Conservation (phyloP, 2,329 filamentous ascomycete species). For the Pseudogymnoascus sp. region DNA sequence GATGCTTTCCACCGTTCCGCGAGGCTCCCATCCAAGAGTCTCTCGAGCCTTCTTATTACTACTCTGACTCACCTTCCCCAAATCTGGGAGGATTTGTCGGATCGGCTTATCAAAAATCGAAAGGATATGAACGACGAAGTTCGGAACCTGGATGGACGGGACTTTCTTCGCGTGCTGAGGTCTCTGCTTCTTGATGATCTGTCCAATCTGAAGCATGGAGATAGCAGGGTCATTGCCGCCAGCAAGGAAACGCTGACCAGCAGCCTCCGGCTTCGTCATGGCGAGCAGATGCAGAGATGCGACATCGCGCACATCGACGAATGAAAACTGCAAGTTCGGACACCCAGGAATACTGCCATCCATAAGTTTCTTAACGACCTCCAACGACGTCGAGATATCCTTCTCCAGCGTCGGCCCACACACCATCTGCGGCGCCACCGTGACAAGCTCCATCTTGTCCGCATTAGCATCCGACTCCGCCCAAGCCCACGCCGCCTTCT, state of each 20-base stretch:
- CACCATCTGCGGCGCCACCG: conserved; percentile 27
- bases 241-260: conserved; percentile 24
- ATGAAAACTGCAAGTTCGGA: conserved; percentile 23
- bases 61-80: neutral
- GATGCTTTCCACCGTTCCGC: conserved; percentile 11
- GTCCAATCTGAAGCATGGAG: conserved; percentile 21
- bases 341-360: conserved; percentile 27
- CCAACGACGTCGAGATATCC: conserved; percentile 23
- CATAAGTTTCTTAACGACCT: conserved; percentile 24
- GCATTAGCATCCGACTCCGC: conserved; percentile 24
- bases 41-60: conserved; percentile 9
- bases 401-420: conserved; percentile 28
- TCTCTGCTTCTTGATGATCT: conserved; percentile 20
- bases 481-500: conserved; percentile 31
- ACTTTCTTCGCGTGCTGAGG: conserved; percentile 7
- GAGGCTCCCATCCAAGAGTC: conserved; percentile 5
- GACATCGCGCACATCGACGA: conserved; percentile 31
- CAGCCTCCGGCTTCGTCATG: conserved; percentile 24
- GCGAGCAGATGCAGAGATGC: conserved; percentile 28
- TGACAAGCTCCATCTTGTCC: conserved; percentile 24
- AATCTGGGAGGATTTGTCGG: neutral
- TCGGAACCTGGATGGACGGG: conserved; percentile 8
- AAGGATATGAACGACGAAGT: conserved; percentile 2
- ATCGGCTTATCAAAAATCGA: neutral
- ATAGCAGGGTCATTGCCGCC: conserved; percentile 10